A percentile compares a stretch with the other conserved stretches of the same genome.
Conservation (phyloP, 2,329 filamentous ascomycete genomes). For the Paraphoma chrysanthemicola region DNA sequence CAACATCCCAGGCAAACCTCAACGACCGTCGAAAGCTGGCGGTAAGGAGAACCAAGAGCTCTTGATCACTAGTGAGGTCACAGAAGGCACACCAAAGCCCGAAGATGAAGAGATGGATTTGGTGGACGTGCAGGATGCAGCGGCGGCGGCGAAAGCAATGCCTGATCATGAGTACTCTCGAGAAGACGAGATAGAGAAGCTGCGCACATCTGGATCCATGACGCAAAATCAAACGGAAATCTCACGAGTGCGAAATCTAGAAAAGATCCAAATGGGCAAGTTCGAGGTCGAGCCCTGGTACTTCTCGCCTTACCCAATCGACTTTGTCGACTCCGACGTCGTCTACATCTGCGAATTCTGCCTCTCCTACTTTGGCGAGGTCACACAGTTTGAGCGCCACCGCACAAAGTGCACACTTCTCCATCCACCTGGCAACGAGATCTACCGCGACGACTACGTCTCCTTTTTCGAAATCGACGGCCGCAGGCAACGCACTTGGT, state of each 20-base stretch:
- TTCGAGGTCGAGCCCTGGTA: constrained; percentile 97
- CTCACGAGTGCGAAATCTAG: constrained; percentile 92
- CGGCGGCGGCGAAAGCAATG: constrained; percentile 60
- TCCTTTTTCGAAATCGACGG: constrained; percentile 99
- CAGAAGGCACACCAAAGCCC: constrained; percentile 56
- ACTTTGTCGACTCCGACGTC: constrained; percentile 85
- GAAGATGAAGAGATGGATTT: constrained; percentile 62
- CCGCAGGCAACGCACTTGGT: constrained; percentile 91
- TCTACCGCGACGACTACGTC: constrained; percentile 92
- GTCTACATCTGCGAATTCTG: constrained; percentile 99
- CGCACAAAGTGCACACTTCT: constrained; percentile 87
- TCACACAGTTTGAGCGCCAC: constrained; percentile 83
- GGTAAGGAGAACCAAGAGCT: constrained; percentile 67
- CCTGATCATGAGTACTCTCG: constrained; percentile 68
- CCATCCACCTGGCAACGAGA: constrained; percentile 96
- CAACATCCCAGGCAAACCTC: constrained; percentile 55
- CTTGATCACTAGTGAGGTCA: constrained; percentile 55
- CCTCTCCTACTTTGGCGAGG: constrained; percentile 84
- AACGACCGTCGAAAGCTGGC: constrained; percentile 62
- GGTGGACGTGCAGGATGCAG: constrained; percentile 60
- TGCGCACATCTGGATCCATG: constrained; percentile 95
- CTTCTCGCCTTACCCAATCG: constrained; percentile 94
- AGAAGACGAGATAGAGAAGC: constrained; percentile 94
- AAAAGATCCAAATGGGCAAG: constrained; percentile 90
- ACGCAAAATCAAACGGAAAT: constrained; percentile 98